A percentile compares a stretch with the other conserved stretches of the same genome.
Evolutionary conservation across 345 rosid species (phyloP).

Genomic region (Mangifera indica): DNA sequence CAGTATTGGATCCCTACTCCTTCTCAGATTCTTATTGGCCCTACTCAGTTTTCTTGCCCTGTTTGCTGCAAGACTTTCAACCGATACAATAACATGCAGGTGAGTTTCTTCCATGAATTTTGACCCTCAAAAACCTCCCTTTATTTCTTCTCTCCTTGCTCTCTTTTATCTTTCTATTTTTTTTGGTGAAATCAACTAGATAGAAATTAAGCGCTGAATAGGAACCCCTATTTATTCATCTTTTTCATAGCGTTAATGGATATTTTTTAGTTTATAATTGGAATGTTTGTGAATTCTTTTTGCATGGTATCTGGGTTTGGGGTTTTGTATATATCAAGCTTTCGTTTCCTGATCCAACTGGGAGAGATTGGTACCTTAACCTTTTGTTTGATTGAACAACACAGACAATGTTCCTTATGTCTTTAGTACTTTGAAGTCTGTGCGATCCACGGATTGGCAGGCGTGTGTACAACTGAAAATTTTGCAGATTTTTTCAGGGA

Average conservation of each 20-base stretch:
- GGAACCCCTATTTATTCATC: not conserved
- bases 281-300: conserved; percentile 3
- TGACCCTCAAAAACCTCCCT: not conserved
- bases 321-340: conserved; percentile 25
- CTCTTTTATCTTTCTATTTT: not conserved
- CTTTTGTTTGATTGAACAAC: conserved; percentile 58
- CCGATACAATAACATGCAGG: conserved; percentile 99
- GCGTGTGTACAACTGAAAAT: conserved; percentile 26
- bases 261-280: conserved; percentile 6
- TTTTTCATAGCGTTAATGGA: not conserved
- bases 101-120: conserved; percentile 24
- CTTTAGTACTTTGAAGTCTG: conserved; percentile 59
- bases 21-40: conserved; percentile 96
- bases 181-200: not conserved
- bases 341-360: conserved; percentile 41
- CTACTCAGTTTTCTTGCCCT: conserved; percentile 98
- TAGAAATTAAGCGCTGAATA: no score
- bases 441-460: conserved; percentile 33
- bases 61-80: conserved; percentile 95
- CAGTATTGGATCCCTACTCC: conserved; percentile 99
- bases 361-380: conserved; percentile 43
- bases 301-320: conserved; percentile 38
- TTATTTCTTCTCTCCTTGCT: not conserved
- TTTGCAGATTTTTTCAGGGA: conserved; percentile 21
- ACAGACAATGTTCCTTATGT: conserved; percentile 71